Base-by-base conservation (phyloP, 1,284 basidiomycete genomes). In the Rhodotorula sp. region DNA sequence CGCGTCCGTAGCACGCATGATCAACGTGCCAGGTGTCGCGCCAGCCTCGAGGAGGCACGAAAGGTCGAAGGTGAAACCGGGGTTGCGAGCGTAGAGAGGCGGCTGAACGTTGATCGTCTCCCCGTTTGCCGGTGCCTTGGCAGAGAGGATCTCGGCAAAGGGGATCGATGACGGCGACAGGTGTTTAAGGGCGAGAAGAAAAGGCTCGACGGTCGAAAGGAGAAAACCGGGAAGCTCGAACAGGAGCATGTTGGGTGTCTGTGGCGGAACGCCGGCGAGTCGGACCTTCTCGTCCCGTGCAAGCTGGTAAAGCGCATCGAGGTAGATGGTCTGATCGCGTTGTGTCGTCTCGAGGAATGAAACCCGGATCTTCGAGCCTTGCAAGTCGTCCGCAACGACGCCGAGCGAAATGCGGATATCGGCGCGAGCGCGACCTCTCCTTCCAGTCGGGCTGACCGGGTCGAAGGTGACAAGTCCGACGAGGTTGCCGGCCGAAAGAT, bases 141-240 rank as follows among this genome's bases (percentile, higher is more conserved):
- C 66, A 13, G 66, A 44, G 20, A 89, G 81, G 74, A 87, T 87
- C 32, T 79, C 79, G 0, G 80, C 74, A 73, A 89, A 86, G 0
- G 87, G 87, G 1, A 89, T 66, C 0, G 78, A 77, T 56, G 84
- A 82, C 0, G 88, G 86, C 55, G 85, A 84, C 0, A 79, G 78
- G 36, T 80, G 79, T 22, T 79, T 62, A 24, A 89, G 80, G 0
- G 85, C 83, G 59, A 86, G 82, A 15, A 89, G 81, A 78, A 88
- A 88, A 0, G 88, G 88, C 5, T 85, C 81, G 46, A 87, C 83
- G 0, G 86, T 80, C 66, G 87, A 86, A 64, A 84, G 88, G 82
- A 89, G 82, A 52, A 88, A 67, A 1, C 65, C 83, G 0, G 85
- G 82, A 0, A 84, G 82, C 70, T 89, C 88, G n/a, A 88, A 78